Percentiles rank a stretch among this genome's conserved stretches.
phyloP scores from a whole-genome alignment of 208 protist genomes.

The Herpetomonas samuelpessoai region DNA sequence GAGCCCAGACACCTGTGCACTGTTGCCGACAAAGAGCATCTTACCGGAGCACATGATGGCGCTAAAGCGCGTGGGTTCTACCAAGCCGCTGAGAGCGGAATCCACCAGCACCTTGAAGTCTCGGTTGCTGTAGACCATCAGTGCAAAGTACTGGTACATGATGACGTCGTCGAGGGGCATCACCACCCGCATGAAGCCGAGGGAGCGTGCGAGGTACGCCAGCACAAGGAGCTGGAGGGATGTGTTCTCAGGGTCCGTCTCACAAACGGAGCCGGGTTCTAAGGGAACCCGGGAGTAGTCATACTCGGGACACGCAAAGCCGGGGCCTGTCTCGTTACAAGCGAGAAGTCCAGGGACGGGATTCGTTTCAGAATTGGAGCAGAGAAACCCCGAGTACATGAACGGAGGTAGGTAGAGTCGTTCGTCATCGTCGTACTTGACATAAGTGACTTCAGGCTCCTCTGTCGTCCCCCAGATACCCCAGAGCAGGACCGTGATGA shows the following conservation, averaged over 20 bases:
- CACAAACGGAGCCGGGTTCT: not conserved
- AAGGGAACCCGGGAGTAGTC: not conserved
- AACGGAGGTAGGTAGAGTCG: too few relatives aligned
- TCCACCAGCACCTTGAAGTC: not conserved
- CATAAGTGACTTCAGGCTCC: not conserved
- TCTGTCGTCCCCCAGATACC: conserved; percentile 8
- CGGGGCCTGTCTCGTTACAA: not conserved
- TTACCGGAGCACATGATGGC: conserved; percentile 11
- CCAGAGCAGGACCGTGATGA: conserved; percentile 21
- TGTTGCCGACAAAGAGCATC: conserved; percentile 19
- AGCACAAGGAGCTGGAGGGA: not conserved
- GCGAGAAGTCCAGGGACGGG: not conserved
- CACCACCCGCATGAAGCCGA: not conserved
- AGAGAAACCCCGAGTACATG: not conserved
- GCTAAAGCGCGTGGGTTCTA: conserved; percentile 1
- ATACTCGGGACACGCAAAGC: not conserved
- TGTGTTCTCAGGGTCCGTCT: not conserved
- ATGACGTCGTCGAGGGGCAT: not conserved
- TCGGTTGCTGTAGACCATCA: not conserved
- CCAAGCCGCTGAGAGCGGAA: not conserved
- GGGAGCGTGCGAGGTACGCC: not conserved
- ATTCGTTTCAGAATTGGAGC: not conserved
- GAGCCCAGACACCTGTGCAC: conserved; percentile 5
- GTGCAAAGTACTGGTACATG: conserved; percentile 2
- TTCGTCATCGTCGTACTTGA: not conserved